Base-by-base conservation (phyloP, 345 rosid species). In the Excoecaria agallocha region DNA sequence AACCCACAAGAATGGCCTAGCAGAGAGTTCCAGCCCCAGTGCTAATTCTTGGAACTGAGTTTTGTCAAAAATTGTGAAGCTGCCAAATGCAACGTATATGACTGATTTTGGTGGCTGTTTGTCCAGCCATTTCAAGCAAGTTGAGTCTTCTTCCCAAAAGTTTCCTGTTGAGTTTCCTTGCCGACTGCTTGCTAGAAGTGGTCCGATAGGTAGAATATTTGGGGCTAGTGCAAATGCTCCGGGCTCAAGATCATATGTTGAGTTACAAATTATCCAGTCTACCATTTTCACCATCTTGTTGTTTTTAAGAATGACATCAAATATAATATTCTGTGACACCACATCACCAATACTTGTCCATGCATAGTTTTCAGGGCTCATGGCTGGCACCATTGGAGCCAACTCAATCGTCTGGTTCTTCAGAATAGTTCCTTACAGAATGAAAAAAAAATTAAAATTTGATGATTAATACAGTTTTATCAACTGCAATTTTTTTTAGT, bases 101-200 rank as follows among this genome's bases (percentile, higher is more conserved):
- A 68, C 46, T 50, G 71, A 50, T 4, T 68, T 68, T 1, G 24
- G 41, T 50, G 25, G 45, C 12, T 68, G 59, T 35, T 68, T 22
- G 9, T 68, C 71, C 15, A 68, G 59, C 71, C 71, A 68, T 63
- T 63, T 63, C 15, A 63, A 39, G 16, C 71, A 68, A 68, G 12
- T 51, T 8, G 46, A 8, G 13, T 68, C 71, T 68, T 51, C 59
- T 3, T 17, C 45, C 71, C 71, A 68, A 17, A 68, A 68, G 39
- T 11, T 3, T 30, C 60, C 71, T 12, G 38, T 15, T 50, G 71
- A 30, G 16, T 68, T 43, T 50, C 59, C 71, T 50, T 50, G 20
- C 30, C 71, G 45, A 49, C 6, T 50, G 59, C 59, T 51, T 19
- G 59, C 71, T n/a, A 68, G 60, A 50, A 68, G 59, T 17, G 71